These are phyloP conservation scores for Conringia planisiliqua DNA, from an alignment of 345 rosid species.

Conservation along the genomic window DNA sequence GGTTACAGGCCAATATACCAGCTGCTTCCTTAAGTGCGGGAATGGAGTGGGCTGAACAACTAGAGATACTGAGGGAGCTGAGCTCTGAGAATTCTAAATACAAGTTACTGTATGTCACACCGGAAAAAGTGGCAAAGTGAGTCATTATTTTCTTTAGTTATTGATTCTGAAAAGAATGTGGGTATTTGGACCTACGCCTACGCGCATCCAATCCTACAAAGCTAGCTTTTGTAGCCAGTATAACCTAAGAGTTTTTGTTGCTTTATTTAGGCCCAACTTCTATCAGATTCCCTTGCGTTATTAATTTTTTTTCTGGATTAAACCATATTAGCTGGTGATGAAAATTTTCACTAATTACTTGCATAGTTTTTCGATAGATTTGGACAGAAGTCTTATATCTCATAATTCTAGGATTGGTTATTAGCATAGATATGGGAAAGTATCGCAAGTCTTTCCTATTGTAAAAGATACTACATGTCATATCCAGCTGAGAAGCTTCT, in stretches of 20 bases:
- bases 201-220: background rate
- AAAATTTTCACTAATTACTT: background rate
- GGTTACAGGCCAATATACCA: slow-evolving; percentile 63
- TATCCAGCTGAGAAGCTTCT: slow-evolving; percentile 4
- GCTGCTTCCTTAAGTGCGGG: slow-evolving; percentile 86
- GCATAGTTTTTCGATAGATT: background rate
- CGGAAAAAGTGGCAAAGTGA: slow-evolving; percentile 96
- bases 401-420: background rate
- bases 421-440: background rate
- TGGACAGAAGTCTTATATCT: background rate
- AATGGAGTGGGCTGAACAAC: slow-evolving; percentile 91
- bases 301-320: too few relatives aligned
- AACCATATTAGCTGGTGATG: background rate
- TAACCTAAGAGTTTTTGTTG: background rate
- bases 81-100: slow-evolving; percentile 69
- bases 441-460: background rate
- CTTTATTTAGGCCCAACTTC: background rate
- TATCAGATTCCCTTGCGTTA: background rate
- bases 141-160: slow-evolving; percentile 25
- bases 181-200: too few relatives aligned
- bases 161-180: too few relatives aligned
- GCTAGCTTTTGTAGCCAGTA: background rate
- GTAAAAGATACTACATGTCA: background rate
- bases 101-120: slow-evolving; percentile 83
- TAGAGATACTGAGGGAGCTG: slow-evolving; percentile 79